phyloP scores from a whole-genome alignment of 495 filamentous ascomycete genomes.

The Daldinia grandis region DNA sequence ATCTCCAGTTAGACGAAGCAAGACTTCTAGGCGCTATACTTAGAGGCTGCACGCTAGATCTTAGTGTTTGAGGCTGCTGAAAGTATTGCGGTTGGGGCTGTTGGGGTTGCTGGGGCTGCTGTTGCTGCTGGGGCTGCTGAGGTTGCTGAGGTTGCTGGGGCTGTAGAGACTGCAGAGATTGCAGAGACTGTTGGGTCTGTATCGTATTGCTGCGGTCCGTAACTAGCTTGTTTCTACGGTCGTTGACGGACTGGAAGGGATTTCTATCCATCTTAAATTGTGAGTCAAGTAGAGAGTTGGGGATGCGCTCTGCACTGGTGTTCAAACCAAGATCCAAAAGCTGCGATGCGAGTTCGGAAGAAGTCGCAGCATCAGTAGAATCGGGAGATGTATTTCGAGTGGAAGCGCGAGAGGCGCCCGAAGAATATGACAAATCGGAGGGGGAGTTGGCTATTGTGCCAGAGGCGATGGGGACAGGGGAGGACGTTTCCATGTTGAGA shows the following conservation, averaged over 20 bases:
- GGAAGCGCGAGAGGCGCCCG: constrained; percentile 35
- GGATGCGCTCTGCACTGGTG: constrained; percentile 21
- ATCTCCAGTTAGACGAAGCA: constrained; percentile 44
- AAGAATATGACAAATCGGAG: constrained; percentile 38
- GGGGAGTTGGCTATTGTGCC: constrained; percentile 28
- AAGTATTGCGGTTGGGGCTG: constrained; percentile 18
- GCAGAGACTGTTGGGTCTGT: constrained; percentile 26
- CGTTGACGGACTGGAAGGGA: constrained; percentile 42
- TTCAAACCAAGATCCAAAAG: constrained; percentile 31
- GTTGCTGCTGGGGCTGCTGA: too few relatives aligned
- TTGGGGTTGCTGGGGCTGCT: constrained; percentile 11
- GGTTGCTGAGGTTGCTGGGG: constrained; percentile 23
- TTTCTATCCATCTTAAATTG: constrained; percentile 40
- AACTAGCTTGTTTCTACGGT: constrained; percentile 38
- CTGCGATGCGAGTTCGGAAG: constrained; percentile 15
- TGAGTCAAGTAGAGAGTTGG: constrained; percentile 16
- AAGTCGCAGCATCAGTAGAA: constrained; percentile 8
- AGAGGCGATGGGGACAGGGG: constrained; percentile 27
- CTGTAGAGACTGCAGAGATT: too few relatives aligned
- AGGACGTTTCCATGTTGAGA: constrained; percentile 35
- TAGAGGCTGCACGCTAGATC: constrained; percentile 20
- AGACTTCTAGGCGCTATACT: constrained; percentile 22
- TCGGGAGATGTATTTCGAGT: constrained; percentile 37
- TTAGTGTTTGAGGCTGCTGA: constrained; percentile 15
- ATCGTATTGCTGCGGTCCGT: constrained; percentile 19